Conservation (phyloP, 2,329 filamentous ascomycete species). For the Talaromyces sp. region DNA sequence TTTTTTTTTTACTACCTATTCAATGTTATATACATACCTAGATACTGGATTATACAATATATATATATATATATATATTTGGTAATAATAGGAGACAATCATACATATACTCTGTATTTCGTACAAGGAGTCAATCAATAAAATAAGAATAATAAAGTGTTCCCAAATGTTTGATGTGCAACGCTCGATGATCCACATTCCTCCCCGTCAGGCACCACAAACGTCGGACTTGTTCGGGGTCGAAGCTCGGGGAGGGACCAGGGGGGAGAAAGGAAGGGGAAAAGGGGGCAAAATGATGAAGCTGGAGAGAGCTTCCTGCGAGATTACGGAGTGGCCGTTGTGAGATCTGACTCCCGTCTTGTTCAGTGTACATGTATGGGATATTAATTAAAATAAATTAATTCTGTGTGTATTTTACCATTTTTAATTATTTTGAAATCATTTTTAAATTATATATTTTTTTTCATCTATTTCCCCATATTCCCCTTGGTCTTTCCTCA, state of each 20-base stretch:
- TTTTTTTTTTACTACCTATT: too few relatives aligned
- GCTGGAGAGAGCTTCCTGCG: constrained; percentile 6
- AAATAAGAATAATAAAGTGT: neutral
- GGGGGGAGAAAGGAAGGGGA: neutral
- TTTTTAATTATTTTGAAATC: too few relatives aligned
- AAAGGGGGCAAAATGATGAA: neutral
- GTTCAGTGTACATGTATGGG: neutral
- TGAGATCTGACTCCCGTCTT: constrained; percentile 5
- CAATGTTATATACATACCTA: too few relatives aligned
- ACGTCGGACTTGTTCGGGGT: constrained; percentile 21
- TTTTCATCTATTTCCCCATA: constrained; percentile 3
- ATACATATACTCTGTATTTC: neutral
- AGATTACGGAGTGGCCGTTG: constrained; percentile 16
- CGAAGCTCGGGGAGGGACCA: neutral
- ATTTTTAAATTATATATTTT: neutral
- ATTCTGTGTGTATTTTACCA: too few relatives aligned
- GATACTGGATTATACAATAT: too few relatives aligned
- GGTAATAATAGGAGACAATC: too few relatives aligned
- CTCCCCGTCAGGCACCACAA: constrained; percentile 11
- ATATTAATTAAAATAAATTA: neutral
- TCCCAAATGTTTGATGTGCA: constrained; percentile 1
- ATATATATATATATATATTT: too few relatives aligned
- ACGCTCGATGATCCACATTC: constrained; percentile 21
- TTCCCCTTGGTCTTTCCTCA: constrained; percentile 15
- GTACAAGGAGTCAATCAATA: neutral